Evolutionary conservation across 441 rosid species (phyloP).

Genomic region (Viola pubescens): DNA sequence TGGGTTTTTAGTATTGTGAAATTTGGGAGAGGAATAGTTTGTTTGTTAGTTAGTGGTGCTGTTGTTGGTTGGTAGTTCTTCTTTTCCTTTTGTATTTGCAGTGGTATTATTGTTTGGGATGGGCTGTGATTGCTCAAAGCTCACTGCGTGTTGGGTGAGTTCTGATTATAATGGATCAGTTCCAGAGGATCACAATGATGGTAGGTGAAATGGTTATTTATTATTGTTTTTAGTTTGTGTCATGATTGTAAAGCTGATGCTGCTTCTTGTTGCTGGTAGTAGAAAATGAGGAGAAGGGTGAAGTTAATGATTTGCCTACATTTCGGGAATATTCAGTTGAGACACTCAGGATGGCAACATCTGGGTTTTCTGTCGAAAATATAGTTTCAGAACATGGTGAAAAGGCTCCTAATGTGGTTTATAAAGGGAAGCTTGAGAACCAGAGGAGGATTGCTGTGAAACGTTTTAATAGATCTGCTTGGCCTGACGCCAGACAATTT

Average conservation of each 20-base stretch:
- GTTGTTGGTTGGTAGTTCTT: not conserved
- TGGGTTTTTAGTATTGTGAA: not conserved
- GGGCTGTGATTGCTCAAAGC: slow-evolving; percentile 53
- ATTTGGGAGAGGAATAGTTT: not conserved
- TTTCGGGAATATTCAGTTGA: slow-evolving; percentile 54
- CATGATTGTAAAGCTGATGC: slow-evolving; percentile 13
- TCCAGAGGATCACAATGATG: slow-evolving; percentile 29
- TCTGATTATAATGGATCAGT: slow-evolving; percentile 24
- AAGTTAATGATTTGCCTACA: slow-evolving; percentile 35
- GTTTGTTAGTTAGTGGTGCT: slow-evolving; percentile 12
- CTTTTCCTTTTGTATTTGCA: not conserved
- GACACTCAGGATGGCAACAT: slow-evolving; percentile 70
- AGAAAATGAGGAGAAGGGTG: slow-evolving; percentile 46
- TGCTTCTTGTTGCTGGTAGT: slow-evolving; percentile 16
- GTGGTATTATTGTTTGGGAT: slow-evolving; percentile 25
- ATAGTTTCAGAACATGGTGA: slow-evolving; percentile 73
- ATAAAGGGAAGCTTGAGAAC: slow-evolving; percentile 54
- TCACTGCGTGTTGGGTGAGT: slow-evolving; percentile 35
- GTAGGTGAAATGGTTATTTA: slow-evolving; percentile 26
- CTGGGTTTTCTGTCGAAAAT: slow-evolving; percentile 56
- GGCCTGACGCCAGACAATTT: slow-evolving; percentile 90
- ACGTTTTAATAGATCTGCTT: slow-evolving; percentile 57
- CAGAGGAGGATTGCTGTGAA: slow-evolving; percentile 60
- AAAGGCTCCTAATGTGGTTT: slow-evolving; percentile 74
- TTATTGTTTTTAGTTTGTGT: not conserved